Evolutionary conservation across 345 rosid species (phyloP), one percentile per base, ranked within the genome.

Genomic region (Anastatica hierochuntica): DNA sequence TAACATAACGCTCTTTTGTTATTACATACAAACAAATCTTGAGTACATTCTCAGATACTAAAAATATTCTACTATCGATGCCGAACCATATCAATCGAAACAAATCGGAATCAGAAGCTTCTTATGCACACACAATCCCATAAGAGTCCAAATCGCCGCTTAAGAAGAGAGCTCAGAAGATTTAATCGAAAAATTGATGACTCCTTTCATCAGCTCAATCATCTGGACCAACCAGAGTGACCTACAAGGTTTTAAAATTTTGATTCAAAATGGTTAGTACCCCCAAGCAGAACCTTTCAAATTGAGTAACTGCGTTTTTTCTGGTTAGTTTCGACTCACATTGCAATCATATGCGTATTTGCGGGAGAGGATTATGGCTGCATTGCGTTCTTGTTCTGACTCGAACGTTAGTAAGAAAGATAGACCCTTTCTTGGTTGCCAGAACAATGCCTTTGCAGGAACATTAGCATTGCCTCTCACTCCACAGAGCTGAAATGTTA

Each of bases 381-480:
- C 83, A 43, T 94, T 94, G 67, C 99, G 79, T 24, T 80, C 97
- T 67, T 75, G 76, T 62, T 88, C 96, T 11, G 96, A 80, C 74
- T 88, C 94, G 4, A 88, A 94, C 39, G 83, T 74, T 55, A 94
- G 68, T 34, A 88, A 72, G 58, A 62, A 94, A 0, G 92, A 80
- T 16, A 75, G 35, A 24, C 96, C 95, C 67, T 79, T 88, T 71
- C 95, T 88, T 15, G 94, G 80, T 67, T 88, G 97, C 97, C 97
- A 94, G 62, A 83, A 85, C 77, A 85, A 49, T 40, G 83, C 75
- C 76, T 79, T 85, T 19, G 88, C 74, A 23, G 89, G 80, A 17
- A 46, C 66, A 21, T 65, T 82, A 50, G 69, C 61, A n/a, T 67
- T 73, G n/a, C 79, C 70, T 79, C 96, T 74, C 56, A 57, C 85